phyloP scores from a whole-genome alignment of 2,329 filamentous ascomycete genomes.

The Calonectria naviculata region DNA sequence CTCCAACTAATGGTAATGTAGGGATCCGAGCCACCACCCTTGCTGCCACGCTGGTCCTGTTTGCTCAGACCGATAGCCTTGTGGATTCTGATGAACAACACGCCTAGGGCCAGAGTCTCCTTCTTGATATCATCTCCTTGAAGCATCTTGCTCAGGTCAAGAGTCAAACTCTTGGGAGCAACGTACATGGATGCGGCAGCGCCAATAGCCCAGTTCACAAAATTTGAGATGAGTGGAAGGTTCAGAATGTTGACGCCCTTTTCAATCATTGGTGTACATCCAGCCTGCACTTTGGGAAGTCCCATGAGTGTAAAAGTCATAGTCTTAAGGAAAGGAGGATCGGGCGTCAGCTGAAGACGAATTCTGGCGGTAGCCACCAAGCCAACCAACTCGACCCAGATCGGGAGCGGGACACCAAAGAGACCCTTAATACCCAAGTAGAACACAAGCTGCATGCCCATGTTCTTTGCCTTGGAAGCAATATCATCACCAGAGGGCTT shows the following conservation, averaged over 20 bases:
- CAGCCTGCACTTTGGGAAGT: slow-evolving; percentile 86
- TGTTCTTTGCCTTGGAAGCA: slow-evolving; percentile 88
- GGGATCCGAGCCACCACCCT: slow-evolving; percentile 90
- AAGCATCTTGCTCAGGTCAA: slow-evolving; percentile 91
- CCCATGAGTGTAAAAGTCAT: slow-evolving; percentile 96
- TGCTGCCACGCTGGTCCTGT: slow-evolving; percentile 84
- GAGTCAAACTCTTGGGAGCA: slow-evolving; percentile 91
- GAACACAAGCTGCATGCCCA: slow-evolving; percentile 97
- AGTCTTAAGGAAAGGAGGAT: slow-evolving; percentile 92
- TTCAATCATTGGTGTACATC: slow-evolving; percentile 93
- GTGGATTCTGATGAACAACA: slow-evolving; percentile 94
- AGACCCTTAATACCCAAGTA: slow-evolving; percentile 91
- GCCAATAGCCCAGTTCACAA: slow-evolving; percentile 94
- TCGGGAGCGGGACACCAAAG: slow-evolving; percentile 88
- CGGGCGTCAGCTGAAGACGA: slow-evolving; percentile 85
- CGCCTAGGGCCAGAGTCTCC: slow-evolving; percentile 84
- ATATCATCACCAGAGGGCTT: slow-evolving; percentile 77
- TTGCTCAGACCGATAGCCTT: slow-evolving; percentile 90
- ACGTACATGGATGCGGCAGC: slow-evolving; percentile 92
- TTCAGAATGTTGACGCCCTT: slow-evolving; percentile 92
- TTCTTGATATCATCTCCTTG: slow-evolving; percentile 94
- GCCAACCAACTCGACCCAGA: slow-evolving; percentile 90
- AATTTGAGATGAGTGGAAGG: slow-evolving; percentile 91
- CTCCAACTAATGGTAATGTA: slow-evolving; percentile 96
- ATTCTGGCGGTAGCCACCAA: slow-evolving; percentile 90